A percentile compares a stretch with the other conserved stretches of the same genome.
These are phyloP conservation scores for Eurotiales sp. DNA, from an alignment of 2,329 filamentous ascomycete genomes.

Conservation along the genomic window DNA sequence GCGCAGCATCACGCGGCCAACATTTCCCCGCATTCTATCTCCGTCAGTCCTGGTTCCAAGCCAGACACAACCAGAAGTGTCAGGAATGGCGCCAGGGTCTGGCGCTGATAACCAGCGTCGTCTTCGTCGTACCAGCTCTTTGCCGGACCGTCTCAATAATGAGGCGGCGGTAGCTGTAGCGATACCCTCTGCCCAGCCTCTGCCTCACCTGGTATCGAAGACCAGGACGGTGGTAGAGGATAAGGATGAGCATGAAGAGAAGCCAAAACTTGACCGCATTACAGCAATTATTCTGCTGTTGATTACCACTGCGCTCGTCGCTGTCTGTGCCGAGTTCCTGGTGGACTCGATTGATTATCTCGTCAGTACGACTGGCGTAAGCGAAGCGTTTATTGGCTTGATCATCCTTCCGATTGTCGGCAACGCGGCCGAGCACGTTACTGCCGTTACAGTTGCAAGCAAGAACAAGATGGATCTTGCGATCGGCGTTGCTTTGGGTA, in stretches of 20 bases:
- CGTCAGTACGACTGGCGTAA: slow-evolving; percentile 52
- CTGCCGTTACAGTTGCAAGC: slow-evolving; percentile 65
- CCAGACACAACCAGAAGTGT: slow-evolving; percentile 13
- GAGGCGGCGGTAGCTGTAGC: slow-evolving; percentile 16
- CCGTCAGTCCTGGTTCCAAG: slow-evolving; percentile 61
- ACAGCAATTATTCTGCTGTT: slow-evolving; percentile 61
- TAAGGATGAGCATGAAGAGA: slow-evolving; percentile 31
- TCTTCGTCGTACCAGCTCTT: slow-evolving; percentile 70
- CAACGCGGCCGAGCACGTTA: slow-evolving; percentile 72
- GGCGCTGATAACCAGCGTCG: slow-evolving; percentile 39
- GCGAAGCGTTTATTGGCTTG: slow-evolving; percentile 66
- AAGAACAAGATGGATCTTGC: slow-evolving; percentile 76
- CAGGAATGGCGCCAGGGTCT: slow-evolving; percentile 9
- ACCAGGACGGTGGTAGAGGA: slow-evolving; percentile 46
- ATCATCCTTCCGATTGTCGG: slow-evolving; percentile 71
- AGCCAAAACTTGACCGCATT: slow-evolving; percentile 30
- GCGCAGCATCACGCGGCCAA: slow-evolving; percentile 59
- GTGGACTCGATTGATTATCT: slow-evolving; percentile 65
- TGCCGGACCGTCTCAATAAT: slow-evolving; percentile 63
- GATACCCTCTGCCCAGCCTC: slow-evolving; percentile 21
- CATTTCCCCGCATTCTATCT: slow-evolving; percentile 62
- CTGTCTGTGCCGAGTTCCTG: slow-evolving; percentile 66
- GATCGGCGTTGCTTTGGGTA: slow-evolving; percentile 67
- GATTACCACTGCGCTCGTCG: slow-evolving; percentile 62
- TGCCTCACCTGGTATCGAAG: slow-evolving; percentile 20